Base-by-base conservation (phyloP, 192 early-diverging fungal genomes). In the Rhizophlyctis rosea region DNA sequence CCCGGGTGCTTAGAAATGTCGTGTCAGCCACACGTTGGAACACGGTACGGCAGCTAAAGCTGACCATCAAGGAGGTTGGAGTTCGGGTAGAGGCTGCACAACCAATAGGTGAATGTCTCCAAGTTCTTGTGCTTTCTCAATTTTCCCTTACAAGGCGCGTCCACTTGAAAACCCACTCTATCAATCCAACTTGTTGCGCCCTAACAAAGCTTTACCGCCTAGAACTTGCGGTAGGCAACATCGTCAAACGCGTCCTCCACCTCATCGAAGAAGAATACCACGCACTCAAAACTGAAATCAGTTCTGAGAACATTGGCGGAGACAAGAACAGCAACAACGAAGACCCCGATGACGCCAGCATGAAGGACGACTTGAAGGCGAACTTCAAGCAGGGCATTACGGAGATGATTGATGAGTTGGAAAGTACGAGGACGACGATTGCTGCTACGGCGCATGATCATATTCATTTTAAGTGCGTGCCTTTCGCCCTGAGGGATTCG, bases 371-470 rank as follows among this genome's bases (percentile, higher is more conserved):
- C 71, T 91, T 84, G 59, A 93, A 92, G 64, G 82, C 86, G 21
- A 69, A 81, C 34, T 84, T 98, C 34, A 88, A 90, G 44, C 85
- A 91, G 39, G 85, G 85, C 35, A 85, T 98, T 64, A 83, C 87
- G 36, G 96, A 96, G 65, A 81, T 96, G 63, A 88, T 94, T 58
- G 86, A 86, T 53, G 96, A 96, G 68, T 72, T 94, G 21, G 88
- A 92, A 63, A 85, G 73, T 36, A 85, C 88, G 36, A 85, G 87
- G 60, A 79, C 82, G 28, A 87, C 86, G 36, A 94, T 96, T 67
- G 83, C 91, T 23, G 81, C 82, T 49, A 88, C 90, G 68, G 92
- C 96, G 16, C 78, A 87, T 57, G 90, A 95, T 48, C 89, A 95
- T 56, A 95, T 98, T 57, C 93, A 96, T 70, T 91, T 91, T 63